Base-by-base conservation (phyloP, 108 stramenopile species). In the Epipyxis sp. region DNA sequence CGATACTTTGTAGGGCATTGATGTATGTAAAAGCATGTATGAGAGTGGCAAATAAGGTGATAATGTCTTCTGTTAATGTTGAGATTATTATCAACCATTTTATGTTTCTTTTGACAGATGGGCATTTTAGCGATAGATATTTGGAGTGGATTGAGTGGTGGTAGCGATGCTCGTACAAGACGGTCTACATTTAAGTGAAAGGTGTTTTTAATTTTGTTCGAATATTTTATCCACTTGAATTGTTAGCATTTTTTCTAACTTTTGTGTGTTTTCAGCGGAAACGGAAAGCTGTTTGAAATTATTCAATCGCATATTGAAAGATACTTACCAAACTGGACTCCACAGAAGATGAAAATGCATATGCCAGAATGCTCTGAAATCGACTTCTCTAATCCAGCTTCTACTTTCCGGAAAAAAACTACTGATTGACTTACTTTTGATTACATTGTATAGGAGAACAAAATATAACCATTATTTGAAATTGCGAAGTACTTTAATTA, bases 311-410 rank as follows among this genome's bases (percentile, higher is more conserved):
- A 32, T 3, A 3, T 65, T 65, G 30, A 6, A 3, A 6, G 6
- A 32, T 6, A 65, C 61, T 25, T 13, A 6, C 61, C 61, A 6
- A 32, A 29, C 6, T 65, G 61, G 61, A 29, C 3, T 10, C 61
- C 61, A 6, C 30, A 65, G 35, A 37, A 32, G 6, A 65, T 65
- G 61, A 29, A 10, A 32, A 65, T 65, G 61, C 13, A 65, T 35
- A 29, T 65, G 61, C 61, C 61, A 29, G 61, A 65, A 65, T 65
- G 61, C 30, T 35, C 34, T 57, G 20, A 57, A 57, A 57, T 57
- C 54, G 54, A 57, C 54, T 57, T 20, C 54, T 20, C 54, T 16
- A 16, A 57, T 25, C 54, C 54, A 20, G 54, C 54, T 57, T 25
- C 16, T 16, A 20, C 54, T 16, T 57, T 57, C 54, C n/a, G n/a